Evolutionary conservation across 108 stramenopile species (phyloP), one percentile per base, ranked within the genome.

Genomic region (Fragilaria crotonensis): DNA sequence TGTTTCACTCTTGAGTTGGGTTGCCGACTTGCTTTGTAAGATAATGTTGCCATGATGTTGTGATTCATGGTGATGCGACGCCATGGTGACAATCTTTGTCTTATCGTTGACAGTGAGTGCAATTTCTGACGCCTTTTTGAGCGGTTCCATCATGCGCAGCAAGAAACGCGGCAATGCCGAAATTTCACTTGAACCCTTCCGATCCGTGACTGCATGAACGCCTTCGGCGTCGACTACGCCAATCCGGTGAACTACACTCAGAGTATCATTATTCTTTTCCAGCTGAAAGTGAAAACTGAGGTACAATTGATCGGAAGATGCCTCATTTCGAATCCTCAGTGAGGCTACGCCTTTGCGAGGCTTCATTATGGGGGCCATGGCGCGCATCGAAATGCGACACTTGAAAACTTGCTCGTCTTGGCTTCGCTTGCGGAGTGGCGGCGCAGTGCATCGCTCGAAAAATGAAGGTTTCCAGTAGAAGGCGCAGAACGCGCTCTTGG

Each of bases 1-100:
- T 18, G 90, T 88, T 64, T 92, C 90, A 0, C 86, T 92, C 36
- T 84, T 88, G 20, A 92, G 63, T 3, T 78, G 50, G 4, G 56
- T 60, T n/a, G 66, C 60, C 9, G 50, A 59, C 2, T 58, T 73
- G 5, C 71, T 63, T 23, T 56, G 54, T 46, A 80, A 47, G 2
- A 80, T 36, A 4, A 70, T 63, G 64, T 84, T 77, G 9, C 66
- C 44, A 54, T 51, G 54, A 4, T 21, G 4, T n/a, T 26, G 1
- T 19, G 52, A 46, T 17, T 21, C 66, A 26, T 74, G 71, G 72
- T 84, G 79, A 61, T 80, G 80, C 36, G 69, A 74, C 14, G 77
- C 71, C 1, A 73, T 78, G 3, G 72, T 64, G 21, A 41, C 11
- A 41, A 41, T 41, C 47, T 60, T 60, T n/a, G 48, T 48, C 7